Evolutionary conservation across 1,284 basidiomycete genomes (phyloP), one percentile per base, ranked within the genome.

Genomic region (Microbotryum silenes-acaulis): DNA sequence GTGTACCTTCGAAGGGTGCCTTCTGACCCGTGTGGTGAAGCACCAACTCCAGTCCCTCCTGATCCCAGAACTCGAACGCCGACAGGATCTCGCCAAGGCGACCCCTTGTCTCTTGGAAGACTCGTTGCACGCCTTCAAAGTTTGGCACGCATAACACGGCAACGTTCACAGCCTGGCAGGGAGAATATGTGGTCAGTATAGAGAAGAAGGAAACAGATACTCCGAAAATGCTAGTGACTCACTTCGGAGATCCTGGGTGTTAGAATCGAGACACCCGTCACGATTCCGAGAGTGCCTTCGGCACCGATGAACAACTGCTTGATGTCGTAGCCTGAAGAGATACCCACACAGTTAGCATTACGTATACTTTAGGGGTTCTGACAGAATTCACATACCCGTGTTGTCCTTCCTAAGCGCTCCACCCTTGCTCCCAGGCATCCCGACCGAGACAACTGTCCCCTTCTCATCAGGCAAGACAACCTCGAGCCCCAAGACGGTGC

Each of bases 251-350:
- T 83, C 20, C 90, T 85, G 0, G 94, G 90, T n/a, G 93, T 91
- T 61, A 96, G 81, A 70, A 99, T 94, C 9, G 92, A 94, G 27
- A 97, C 88, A 48, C 85, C 96, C 6, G 96, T 99, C 64, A 99
- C 87, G 63, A 99, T 81, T 53, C 96, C 94, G 37, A 98, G 85
- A 0, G 92, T 94, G 57, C 96, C 96, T 75, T 99, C 96, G 12
- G 89, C 87, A 23, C 96, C 96, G 71, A 99, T 97, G 77, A 98
- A 99, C 8, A 99, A 83, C 75, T 98, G 96, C 77, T 99, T 98
- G 55, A 98, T 80, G 75, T 99, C 96, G 74, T 97, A 94, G n/a
- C 94, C 91, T 91, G 68, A 29, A 55, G 16, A 18, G 12, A 42
- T 8, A 42, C 12, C 3, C 37, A 16, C 3, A 44, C 20, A 56